Base-by-base conservation (phyloP, 139 green algal species). In the Chlorella sp. region DNA sequence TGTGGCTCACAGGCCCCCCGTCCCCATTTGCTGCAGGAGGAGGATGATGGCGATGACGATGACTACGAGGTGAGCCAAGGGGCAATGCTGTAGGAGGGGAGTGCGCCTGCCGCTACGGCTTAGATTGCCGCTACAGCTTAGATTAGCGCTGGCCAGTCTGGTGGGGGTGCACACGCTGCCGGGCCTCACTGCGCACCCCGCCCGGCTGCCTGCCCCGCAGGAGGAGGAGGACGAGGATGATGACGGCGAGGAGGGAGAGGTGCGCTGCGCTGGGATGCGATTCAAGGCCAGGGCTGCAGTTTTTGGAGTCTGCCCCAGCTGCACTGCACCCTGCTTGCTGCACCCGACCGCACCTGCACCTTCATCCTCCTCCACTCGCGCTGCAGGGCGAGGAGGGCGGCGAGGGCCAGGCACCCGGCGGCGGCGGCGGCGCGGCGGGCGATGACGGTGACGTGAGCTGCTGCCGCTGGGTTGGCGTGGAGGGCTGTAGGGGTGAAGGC, bases 181-280 rank as follows among this genome's bases (percentile, higher is more conserved):
- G n/a, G n/a, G n/a, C n/a, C n/a, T n/a, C n/a, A n/a, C n/a, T n/a
- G n/a, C n/a, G n/a, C n/a, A n/a, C n/a, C n/a, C 44, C 44, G 44
- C 44, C 44, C 30, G 44, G 65, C 11, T 23, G 26, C 44, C 1
- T 26, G 26, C 6, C 2, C 16, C 72, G 34, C 70, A 60, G 62
- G 84, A 87, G 38, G 72, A 82, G 55, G 84, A 88, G 6, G 84
- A 88, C 21, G 75, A 80, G 4, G 84, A 70, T 28, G 84, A 86
- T 73, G 84, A 86, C 34, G 44, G 28, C 39, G 82, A 81, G 20
- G 47, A 70, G 47, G 36, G 21, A 9, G 51, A 60, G 51, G 51
- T 60, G 51, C 51, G 51, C 6, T 51, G 44, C 44, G 7, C 9
- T 6, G 44, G 44, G 44, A 51, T 9, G 9, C 44, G 9, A 9